Base-by-base conservation (phyloP, 1,284 basidiomycete genomes). In the Ganoderma lingzhi region DNA sequence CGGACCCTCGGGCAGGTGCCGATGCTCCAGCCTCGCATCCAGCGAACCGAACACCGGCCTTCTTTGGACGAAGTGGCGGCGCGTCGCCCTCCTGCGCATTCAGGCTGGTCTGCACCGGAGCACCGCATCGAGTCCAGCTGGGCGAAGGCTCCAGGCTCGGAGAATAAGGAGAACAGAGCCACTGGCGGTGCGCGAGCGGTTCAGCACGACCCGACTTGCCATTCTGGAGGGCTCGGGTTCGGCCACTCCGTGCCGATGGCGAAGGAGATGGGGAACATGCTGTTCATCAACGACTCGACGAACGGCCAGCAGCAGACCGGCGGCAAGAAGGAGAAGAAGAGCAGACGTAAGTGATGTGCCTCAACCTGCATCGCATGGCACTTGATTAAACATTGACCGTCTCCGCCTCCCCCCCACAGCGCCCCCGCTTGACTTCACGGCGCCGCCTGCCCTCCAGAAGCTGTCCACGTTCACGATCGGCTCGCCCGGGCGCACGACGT, bases 161-260 rank as follows among this genome's bases (percentile, higher is more conserved):
- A 74, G 68, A 73, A 80, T 66, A 92, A 92, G 78, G 90, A 92
- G 78, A 92, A 92, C 68, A 64, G 59, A 12, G 23, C 51, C 5
- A 77, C 74, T 37, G 68, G 75, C 1, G 53, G 58, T 9, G 42
- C 66, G 63, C 71, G 67, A 28, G 41, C 51, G 2, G 48, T 63
- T 2, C 70, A 64, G 67, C 48, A 45, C 59, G 73, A 73, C 48
- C 53, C 68, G 59, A 56, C 65, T 23, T 64, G 71, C 59, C 64
- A 65, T 5, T 73, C 79, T 65, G 83, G 80, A 12, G 84, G 84
- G 8, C 74, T 86, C 35, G 85, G 86, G 37, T 81, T 85, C 62
- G 84, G 82, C 8, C 82, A 84, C 63, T 80, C 81, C 67, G 78
- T 79, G 23, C 78, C 78, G 23, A 77, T 73, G 39, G 82, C 74